Evolutionary conservation across 2,329 filamentous ascomycete species (phyloP).

Genomic region (Elsinoe arachidis): DNA sequence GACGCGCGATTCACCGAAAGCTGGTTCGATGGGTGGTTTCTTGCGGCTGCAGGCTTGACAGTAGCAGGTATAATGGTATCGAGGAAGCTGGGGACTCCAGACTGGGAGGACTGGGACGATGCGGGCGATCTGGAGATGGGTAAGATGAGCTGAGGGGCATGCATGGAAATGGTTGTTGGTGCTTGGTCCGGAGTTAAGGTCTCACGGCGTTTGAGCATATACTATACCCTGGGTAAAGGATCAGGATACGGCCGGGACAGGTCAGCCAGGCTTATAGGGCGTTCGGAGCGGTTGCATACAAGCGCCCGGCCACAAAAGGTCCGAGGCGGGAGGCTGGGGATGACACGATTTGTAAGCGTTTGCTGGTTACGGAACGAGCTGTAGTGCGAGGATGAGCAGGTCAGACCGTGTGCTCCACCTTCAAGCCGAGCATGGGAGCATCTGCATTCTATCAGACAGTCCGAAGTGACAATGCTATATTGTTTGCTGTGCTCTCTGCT

Average conservation of each 20-base stretch:
- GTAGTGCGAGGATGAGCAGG: not conserved
- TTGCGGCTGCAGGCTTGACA: slow-evolving; percentile 58
- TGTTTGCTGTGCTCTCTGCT: no score
- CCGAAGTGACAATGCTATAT: no score
- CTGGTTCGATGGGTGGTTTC: slow-evolving; percentile 86
- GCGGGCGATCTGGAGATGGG: slow-evolving; percentile 61
- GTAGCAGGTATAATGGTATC: slow-evolving; percentile 66
- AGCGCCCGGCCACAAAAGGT: not conserved
- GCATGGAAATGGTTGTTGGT: not conserved
- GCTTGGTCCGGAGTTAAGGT: not conserved
- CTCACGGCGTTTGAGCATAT: not conserved
- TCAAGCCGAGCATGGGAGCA: no score
- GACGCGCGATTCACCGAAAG: slow-evolving; percentile 64
- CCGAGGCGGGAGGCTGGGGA: not conserved
- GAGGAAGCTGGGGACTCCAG: slow-evolving; percentile 45
- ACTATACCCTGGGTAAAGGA: not conserved
- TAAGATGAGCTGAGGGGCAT: slow-evolving; percentile 50
- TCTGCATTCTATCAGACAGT: no score
- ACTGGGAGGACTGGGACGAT: slow-evolving; percentile 35
- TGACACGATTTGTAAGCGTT: slow-evolving; percentile 10
- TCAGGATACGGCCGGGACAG: not conserved
- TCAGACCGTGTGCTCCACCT: not conserved
- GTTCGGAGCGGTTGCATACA: not conserved
- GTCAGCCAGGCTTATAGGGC: not conserved
- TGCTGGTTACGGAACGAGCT: no score